phyloP scores from a whole-genome alignment of 768 basidiomycete genomes.

The Butyriboletus loyo region DNA sequence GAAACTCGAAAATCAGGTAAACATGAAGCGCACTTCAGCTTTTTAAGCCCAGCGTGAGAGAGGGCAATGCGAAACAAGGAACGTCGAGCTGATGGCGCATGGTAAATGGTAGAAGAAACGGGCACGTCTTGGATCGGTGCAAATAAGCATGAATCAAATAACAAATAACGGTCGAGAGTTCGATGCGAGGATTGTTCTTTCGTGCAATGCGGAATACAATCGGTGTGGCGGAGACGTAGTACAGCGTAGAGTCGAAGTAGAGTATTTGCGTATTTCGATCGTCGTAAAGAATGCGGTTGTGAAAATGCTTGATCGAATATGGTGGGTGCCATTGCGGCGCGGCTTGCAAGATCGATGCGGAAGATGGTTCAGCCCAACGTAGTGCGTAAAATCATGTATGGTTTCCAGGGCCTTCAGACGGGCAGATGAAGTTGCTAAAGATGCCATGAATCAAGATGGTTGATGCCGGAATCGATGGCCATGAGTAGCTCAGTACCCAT shows the following conservation, averaged over 20 bases:
- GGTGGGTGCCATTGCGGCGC: constrained; percentile 10
- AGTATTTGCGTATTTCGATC: constrained; percentile 26
- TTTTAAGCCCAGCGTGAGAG: constrained; percentile 20
- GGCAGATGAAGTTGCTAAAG: constrained; percentile 24
- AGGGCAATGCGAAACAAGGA: constrained; percentile 21
- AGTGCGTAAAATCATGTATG: constrained; percentile 23
- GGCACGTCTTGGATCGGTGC: constrained; percentile 29
- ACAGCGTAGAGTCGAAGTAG: constrained; percentile 20
- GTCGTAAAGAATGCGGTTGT: constrained; percentile 22
- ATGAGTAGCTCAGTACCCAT: constrained; percentile 45
- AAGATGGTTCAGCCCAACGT: constrained; percentile 25
- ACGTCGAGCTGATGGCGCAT: constrained; percentile 23
- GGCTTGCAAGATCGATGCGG: constrained; percentile 31
- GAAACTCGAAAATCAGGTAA: constrained; percentile 17
- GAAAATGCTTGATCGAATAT: constrained; percentile 27
- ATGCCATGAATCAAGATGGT: constrained; percentile 29
- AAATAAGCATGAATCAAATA: constrained; percentile 36
- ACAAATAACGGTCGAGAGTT: constrained; percentile 28
- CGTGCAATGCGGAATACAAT: constrained; percentile 23
- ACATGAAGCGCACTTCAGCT: constrained; percentile 31
- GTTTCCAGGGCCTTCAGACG: constrained; percentile 19
- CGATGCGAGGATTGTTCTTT: constrained; percentile 34
- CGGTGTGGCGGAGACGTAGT: constrained; percentile 15
- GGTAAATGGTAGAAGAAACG: constrained; percentile 30
- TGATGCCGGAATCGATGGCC: constrained; percentile 15